These are phyloP conservation scores for Penicillium sp. DNA, from an alignment of 2,329 filamentous ascomycete species.

Conservation along the genomic window DNA sequence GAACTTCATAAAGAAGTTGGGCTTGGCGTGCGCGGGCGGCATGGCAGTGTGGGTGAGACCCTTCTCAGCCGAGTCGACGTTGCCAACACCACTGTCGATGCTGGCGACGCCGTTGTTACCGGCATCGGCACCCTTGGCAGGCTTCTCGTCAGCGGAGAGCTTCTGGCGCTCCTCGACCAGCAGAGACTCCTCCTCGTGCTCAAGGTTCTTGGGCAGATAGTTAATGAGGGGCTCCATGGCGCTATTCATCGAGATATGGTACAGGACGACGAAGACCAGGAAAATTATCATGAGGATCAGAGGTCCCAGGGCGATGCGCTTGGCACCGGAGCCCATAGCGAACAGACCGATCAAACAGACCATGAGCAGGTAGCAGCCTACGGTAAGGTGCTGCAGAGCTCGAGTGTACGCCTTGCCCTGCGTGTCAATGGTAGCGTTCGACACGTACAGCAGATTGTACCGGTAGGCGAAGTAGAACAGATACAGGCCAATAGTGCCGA, in stretches of 20 bases:
- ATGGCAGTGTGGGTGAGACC: slow-evolving; percentile 25
- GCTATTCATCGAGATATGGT: slow-evolving; percentile 69
- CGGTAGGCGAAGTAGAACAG: slow-evolving; percentile 85
- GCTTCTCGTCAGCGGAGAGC: slow-evolving; percentile 21
- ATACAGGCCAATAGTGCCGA: slow-evolving; percentile 73
- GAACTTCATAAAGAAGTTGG: slow-evolving; percentile 52
- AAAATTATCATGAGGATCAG: slow-evolving; percentile 74
- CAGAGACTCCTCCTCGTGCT: slow-evolving; percentile 56
- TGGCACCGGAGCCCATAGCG: slow-evolving; percentile 63
- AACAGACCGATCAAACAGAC: slow-evolving; percentile 84
- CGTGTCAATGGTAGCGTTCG: slow-evolving; percentile 77
- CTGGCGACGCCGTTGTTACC: slow-evolving; percentile 29
- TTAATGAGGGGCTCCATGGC: slow-evolving; percentile 73
- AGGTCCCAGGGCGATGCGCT: slow-evolving; percentile 64
- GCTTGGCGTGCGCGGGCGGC: slow-evolving; percentile 30
- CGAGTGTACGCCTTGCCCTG: slow-evolving; percentile 84
- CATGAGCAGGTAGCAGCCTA: slow-evolving; percentile 79
- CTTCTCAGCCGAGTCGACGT: slow-evolving; percentile 37
- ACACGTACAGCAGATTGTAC: slow-evolving; percentile 88
- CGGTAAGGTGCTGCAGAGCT: slow-evolving; percentile 81
- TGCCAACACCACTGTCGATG: slow-evolving; percentile 30
- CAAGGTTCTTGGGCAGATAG: slow-evolving; percentile 73
- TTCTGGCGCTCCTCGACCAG: slow-evolving; percentile 34
- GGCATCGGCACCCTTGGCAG: slow-evolving; percentile 5
- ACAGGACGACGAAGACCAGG: slow-evolving; percentile 71